Conservation (phyloP, 176 grass and related monocot species). For the Stipa capillata region DNA sequence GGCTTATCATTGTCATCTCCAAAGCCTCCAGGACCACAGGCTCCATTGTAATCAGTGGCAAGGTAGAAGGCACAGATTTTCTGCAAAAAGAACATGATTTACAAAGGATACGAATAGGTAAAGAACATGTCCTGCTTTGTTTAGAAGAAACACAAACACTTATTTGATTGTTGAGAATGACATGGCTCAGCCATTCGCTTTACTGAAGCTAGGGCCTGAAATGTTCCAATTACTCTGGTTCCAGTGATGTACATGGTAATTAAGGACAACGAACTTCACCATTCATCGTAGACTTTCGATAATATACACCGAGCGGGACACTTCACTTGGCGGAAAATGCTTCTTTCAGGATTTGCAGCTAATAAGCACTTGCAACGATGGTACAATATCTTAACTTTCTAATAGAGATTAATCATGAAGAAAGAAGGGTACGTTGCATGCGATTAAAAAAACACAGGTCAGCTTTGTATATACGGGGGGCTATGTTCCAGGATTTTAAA, state of each 20-base stretch:
- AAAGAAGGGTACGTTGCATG: background rate
- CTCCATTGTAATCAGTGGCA: constrained; percentile 51
- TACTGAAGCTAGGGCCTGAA: constrained; percentile 8
- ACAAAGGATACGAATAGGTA: constrained; percentile 5
- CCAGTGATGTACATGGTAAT: background rate
- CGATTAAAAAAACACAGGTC: constrained; percentile 4
- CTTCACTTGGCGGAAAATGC: background rate
- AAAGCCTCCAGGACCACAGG: constrained; percentile 70
- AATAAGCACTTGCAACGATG: background rate
- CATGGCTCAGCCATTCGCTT: background rate
- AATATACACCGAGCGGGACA: background rate
- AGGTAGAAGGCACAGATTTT: constrained; percentile 76
- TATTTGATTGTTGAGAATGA: constrained; percentile 5
- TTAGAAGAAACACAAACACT: background rate
- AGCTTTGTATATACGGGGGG: background rate
- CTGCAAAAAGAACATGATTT: constrained; percentile 39
- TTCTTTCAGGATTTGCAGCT: background rate
- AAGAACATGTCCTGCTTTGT: background rate
- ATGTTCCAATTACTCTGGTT: constrained; percentile 3
- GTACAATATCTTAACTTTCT: background rate
- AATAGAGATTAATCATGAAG: background rate
- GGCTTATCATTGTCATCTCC: constrained; percentile 70
- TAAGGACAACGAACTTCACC: background rate
- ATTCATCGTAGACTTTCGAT: background rate
- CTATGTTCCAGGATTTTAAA: background rate